Evolutionary conservation across 2,329 filamentous ascomycete species (phyloP), one percentile per base, ranked within the genome.

Genomic region (Stagonosporopsis cucurbitacearum): DNA sequence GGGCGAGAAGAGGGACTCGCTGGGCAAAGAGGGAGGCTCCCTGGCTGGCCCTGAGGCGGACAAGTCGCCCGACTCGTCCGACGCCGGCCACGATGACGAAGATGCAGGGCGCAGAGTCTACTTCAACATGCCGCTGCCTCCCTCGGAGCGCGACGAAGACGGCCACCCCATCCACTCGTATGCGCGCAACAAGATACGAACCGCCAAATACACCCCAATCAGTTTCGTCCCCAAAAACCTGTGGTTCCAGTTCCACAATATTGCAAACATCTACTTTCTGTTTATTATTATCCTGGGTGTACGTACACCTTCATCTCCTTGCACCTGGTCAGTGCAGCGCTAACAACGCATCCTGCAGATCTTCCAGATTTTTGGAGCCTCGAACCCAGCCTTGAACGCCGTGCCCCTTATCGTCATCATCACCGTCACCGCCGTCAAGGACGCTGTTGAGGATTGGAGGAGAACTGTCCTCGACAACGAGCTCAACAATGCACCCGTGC

Each of bases 261-360:
- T 99, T 69, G 95, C 95, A 72, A 99, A 99, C 76, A 89, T 98
- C 50, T 99, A 98, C 79, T 99, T 99, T 84, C 82, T 98, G 66
- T 97, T 98, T 79, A 85, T 94, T 68, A 93, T 97, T 73, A 96
- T 99, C 72, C 84, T 99, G 57, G 88, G 89, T 70, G 95, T 98
- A 88, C 83, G 93, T 84, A 52, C 33, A 41, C 39, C 35, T 45
- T 47, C 50, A 42, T 44, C 49, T 40, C 50, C 41, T 17, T 17
- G 39, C n/a, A 6, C 12, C n/a, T 57, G 49, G 54, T 45, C 43
- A 45, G 54, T 53, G 48, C 48, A 49, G 44, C 54, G 49, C 69
- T 72, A 57, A 72, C 61, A 19, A 8, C 22, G 33, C 40, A 6
- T 54, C n/a, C 25, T 56, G 30, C 78, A 98, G 95, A 91, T 96